phyloP scores from a whole-genome alignment of 345 rosid genomes.

The Reutealis trisperma region DNA sequence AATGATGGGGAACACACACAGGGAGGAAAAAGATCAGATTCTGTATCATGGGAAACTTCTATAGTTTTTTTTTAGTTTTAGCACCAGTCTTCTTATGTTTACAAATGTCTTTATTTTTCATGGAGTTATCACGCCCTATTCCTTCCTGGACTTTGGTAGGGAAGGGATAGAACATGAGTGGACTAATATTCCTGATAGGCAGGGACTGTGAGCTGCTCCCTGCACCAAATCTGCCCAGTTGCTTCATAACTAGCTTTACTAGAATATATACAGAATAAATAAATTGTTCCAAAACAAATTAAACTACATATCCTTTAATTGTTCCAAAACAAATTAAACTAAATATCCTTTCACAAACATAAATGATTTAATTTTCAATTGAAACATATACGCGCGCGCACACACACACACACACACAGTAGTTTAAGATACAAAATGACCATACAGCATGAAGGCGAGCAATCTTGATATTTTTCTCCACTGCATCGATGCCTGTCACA shows the following conservation, averaged over 20 bases:
- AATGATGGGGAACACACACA: neutral
- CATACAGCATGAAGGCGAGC: conserved; percentile 93
- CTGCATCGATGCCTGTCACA: conserved; percentile 92
- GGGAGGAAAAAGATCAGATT: neutral
- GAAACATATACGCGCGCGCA: neutral
- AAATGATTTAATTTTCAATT: neutral
- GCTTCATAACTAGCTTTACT: neutral
- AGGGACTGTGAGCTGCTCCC: neutral
- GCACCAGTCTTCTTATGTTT: no score
- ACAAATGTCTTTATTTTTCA: no score
- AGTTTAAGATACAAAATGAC: conserved; percentile 8
- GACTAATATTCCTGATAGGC: neutral
- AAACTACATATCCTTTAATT: neutral
- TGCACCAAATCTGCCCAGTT: neutral
- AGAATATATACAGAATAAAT: neutral
- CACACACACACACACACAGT: neutral
- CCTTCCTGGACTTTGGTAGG: no score
- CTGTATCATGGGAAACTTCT: neutral
- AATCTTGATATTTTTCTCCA: conserved; percentile 72
- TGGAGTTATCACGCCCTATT: no score
- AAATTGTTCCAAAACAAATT: neutral
- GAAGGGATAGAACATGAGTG: no score
- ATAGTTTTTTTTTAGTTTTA: no score
- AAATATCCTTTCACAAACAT: neutral
- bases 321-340: neutral